Conservation (phyloP, 352 stramenopile species). For the Phytophthora quininea region DNA sequence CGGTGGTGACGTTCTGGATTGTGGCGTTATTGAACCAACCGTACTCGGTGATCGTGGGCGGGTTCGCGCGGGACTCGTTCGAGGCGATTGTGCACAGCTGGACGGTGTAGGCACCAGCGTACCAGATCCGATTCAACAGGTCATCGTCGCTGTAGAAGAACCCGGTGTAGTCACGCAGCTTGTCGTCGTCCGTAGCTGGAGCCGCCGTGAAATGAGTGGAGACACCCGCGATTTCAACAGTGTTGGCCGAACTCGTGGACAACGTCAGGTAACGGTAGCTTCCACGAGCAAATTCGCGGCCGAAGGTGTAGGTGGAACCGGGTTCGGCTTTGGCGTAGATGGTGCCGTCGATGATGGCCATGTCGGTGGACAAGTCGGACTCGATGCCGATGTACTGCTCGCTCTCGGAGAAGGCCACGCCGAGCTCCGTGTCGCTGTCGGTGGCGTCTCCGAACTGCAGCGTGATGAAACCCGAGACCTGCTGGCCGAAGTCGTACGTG, state of each 20-base stretch:
- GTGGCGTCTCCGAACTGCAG: slow-evolving; percentile 33
- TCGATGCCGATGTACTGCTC: slow-evolving; percentile 33
- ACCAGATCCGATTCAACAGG: slow-evolving; percentile 50
- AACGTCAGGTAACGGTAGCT: slow-evolving; percentile 43
- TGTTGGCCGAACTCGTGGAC: slow-evolving; percentile 19
- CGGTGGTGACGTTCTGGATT: slow-evolving; percentile 23
- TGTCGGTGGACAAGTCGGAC: slow-evolving; percentile 42
- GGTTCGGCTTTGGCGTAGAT: slow-evolving; percentile 36
- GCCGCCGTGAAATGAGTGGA: slow-evolving; percentile 40
- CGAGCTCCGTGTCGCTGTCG: slow-evolving; percentile 19
- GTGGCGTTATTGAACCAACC: slow-evolving; percentile 45
- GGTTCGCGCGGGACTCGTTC: slow-evolving; percentile 39
- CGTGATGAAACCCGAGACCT: slow-evolving; percentile 36
- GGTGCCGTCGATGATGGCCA: slow-evolving; percentile 36
- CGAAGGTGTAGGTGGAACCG: slow-evolving; percentile 34
- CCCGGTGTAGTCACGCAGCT: slow-evolving; percentile 39
- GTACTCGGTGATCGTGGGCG: slow-evolving; percentile 33
- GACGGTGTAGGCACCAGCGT: slow-evolving; percentile 43
- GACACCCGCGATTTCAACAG: slow-evolving; percentile 30
- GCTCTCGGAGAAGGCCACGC: slow-evolving; percentile 40
- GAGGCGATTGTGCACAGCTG: slow-evolving; percentile 41
- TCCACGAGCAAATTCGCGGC: slow-evolving; percentile 36
- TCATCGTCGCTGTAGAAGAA: slow-evolving; percentile 49
- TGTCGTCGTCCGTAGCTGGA: slow-evolving; percentile 24
- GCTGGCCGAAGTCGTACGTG: slow-evolving; percentile 44